Percentiles rank a stretch among this genome's conserved stretches.
Conservation (phyloP, 1,284 basidiomycete species). For the Singerocomus rubriflavus region DNA sequence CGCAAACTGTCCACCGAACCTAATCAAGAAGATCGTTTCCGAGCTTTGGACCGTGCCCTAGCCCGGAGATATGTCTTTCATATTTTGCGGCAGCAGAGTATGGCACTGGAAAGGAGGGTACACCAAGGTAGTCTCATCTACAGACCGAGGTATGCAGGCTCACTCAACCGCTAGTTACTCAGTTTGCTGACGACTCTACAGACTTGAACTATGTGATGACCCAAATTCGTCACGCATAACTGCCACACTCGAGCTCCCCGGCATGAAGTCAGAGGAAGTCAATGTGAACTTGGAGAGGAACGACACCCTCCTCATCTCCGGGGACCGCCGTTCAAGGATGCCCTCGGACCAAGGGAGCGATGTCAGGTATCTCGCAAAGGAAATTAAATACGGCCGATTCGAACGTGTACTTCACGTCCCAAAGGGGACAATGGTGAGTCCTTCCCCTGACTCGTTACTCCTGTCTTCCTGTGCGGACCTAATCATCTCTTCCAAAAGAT, state of each 20-base stretch:
- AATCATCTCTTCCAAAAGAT: constrained; percentile 16
- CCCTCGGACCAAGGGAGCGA: constrained; percentile 21
- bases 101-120: constrained; percentile 24
- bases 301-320: constrained; percentile 27
- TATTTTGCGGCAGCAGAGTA: constrained; percentile 25
- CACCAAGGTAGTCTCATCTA: constrained; percentile 32
- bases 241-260: constrained; percentile 31
- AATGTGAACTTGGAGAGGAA: constrained; percentile 26
- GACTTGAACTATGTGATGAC: constrained; percentile 33
- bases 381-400: constrained; percentile 33
- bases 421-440: constrained; percentile 31
- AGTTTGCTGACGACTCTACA: constrained; percentile 18
- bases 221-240: constrained; percentile 30
- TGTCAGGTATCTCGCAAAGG: constrained; percentile 23
- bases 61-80: constrained; percentile 32
- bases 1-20: constrained; percentile 29
- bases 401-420: constrained; percentile 32
- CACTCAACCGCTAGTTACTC: background rate
- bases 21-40: constrained; percentile 29
- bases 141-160: constrained; percentile 31
- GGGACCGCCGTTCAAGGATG: constrained; percentile 19
- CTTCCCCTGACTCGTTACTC: constrained; percentile 2
- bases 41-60: constrained; percentile 32
- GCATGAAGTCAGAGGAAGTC: constrained; percentile 33
- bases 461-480: constrained; percentile 6